phyloP scores from a whole-genome alignment of 1,284 basidiomycete species.

The Meira miltonrushii region DNA sequence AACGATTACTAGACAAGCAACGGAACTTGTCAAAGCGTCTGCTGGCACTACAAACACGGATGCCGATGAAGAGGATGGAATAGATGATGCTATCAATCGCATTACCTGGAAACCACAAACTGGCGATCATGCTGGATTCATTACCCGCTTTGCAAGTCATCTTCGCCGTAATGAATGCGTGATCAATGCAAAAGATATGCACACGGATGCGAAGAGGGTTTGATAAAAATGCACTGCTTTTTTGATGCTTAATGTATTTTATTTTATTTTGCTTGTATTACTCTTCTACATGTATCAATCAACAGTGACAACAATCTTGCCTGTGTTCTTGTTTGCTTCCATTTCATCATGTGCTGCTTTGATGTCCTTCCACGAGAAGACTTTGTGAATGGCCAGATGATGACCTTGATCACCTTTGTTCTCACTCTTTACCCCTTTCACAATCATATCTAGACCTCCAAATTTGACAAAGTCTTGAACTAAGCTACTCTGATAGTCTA shows the following conservation, averaged over 20 bases:
- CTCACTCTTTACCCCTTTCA: constrained; percentile 10
- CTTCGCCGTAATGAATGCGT: neutral
- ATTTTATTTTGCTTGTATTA: neutral
- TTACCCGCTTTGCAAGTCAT: constrained; percentile 1
- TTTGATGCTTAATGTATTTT: neutral
- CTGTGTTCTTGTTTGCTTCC: constrained; percentile 71
- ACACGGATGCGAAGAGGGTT: neutral
- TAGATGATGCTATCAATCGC: no score
- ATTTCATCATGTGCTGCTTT: constrained; percentile 79
- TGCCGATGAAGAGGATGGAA: no score
- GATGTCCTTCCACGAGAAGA: constrained; percentile 77
- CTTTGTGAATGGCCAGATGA: constrained; percentile 50
- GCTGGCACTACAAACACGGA: no score
- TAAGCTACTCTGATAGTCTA: constrained; percentile 73
- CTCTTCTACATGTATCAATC: neutral
- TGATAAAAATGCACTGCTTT: neutral
- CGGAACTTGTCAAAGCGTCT: no score
- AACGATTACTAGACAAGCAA: no score
- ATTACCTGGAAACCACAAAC: neutral
- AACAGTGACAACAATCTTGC: constrained; percentile 53
- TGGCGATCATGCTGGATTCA: neutral
- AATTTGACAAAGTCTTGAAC: constrained; percentile 61
- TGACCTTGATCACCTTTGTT: constrained; percentile 14
- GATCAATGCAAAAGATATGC: neutral
- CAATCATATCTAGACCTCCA: constrained; percentile 22